phyloP scores from a whole-genome alignment of 306 rosid species.

The Malus sylvestris region DNA sequence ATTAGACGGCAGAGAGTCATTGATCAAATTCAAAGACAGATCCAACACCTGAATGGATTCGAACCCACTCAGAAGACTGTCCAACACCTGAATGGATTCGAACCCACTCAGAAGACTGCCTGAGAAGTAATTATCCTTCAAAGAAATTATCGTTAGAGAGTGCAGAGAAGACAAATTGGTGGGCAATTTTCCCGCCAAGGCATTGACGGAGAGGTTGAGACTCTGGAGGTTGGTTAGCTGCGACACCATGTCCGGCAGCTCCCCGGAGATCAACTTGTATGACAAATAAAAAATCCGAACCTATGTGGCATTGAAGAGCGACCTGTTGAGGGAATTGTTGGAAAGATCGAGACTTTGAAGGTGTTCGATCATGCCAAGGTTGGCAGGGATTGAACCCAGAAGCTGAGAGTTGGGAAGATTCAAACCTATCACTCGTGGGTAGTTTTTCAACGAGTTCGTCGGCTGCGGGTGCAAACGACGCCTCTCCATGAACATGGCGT shows the following conservation, averaged over 20 bases:
- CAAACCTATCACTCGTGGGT: slow-evolving; percentile 33
- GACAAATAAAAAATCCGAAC: slow-evolving; percentile 55
- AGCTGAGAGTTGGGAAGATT: slow-evolving; percentile 60
- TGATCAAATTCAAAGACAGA: slow-evolving; percentile 71
- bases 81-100: too few species aligned
- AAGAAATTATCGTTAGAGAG: slow-evolving; percentile 34
- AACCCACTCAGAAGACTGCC: slow-evolving; percentile 46
- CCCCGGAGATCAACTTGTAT: slow-evolving; percentile 43
- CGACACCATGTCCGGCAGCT: slow-evolving; percentile 31
- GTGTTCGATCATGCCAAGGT: slow-evolving; percentile 54
- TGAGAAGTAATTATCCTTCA: slow-evolving; percentile 56
- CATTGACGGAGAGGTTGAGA: slow-evolving; percentile 75
- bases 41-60: slow-evolving; percentile 40
- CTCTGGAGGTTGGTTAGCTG: slow-evolving; percentile 30
- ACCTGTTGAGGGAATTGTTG: slow-evolving; percentile 59
- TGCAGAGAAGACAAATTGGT: slow-evolving; percentile 28
- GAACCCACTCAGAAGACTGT: slow-evolving; percentile 35
- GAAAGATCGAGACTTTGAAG: slow-evolving; percentile 74
- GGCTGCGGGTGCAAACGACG: slow-evolving; percentile 28
- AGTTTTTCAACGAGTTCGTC: not conserved
- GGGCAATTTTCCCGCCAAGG: slow-evolving; percentile 65
- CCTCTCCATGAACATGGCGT: slow-evolving; percentile 82
- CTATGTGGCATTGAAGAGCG: slow-evolving; percentile 41
- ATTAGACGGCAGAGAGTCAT: slow-evolving; percentile 42
- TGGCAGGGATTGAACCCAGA: slow-evolving; percentile 56